Conservation (phyloP, 176 grass and related monocot genomes). For the Phoenix roebelenii region DNA sequence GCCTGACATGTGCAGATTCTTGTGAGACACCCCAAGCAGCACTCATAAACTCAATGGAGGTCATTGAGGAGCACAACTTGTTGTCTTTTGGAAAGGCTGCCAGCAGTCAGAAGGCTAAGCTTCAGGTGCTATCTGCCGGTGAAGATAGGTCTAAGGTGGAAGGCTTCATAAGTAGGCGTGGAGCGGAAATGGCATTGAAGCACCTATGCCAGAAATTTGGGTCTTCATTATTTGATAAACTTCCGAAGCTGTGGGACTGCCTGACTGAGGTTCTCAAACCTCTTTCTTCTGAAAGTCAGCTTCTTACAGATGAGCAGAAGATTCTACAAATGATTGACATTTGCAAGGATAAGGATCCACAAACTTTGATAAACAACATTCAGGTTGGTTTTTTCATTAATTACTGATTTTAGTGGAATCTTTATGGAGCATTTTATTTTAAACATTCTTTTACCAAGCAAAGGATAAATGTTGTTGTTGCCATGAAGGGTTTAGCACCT, state of each 20-base stretch:
- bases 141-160: conserved; percentile 80
- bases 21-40: conserved; percentile 84
- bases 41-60: conserved; percentile 83
- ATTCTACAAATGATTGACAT: conserved; percentile 50
- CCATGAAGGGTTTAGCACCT: too few species aligned
- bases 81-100: conserved; percentile 47
- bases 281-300: conserved; percentile 27
- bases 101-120: conserved; percentile 50
- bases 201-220: conserved; percentile 92
- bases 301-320: conserved; percentile 38
- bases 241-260: conserved; percentile 92
- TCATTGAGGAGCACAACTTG: conserved; percentile 86
- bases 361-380: conserved; percentile 91
- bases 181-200: conserved; percentile 84
- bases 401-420: background rate
- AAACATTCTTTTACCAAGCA: background rate
- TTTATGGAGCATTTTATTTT: background rate
- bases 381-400: conserved; percentile 46
- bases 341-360: conserved; percentile 83
- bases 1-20: conserved; percentile 64
- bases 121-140: conserved; percentile 29
- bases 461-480: background rate
- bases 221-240: conserved; percentile 72
- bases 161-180: conserved; percentile 80
- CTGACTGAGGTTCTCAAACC: conserved; percentile 86